Evolutionary conservation across 306 rosid species (phyloP).

Genomic region (Canavalia gladiata): DNA sequence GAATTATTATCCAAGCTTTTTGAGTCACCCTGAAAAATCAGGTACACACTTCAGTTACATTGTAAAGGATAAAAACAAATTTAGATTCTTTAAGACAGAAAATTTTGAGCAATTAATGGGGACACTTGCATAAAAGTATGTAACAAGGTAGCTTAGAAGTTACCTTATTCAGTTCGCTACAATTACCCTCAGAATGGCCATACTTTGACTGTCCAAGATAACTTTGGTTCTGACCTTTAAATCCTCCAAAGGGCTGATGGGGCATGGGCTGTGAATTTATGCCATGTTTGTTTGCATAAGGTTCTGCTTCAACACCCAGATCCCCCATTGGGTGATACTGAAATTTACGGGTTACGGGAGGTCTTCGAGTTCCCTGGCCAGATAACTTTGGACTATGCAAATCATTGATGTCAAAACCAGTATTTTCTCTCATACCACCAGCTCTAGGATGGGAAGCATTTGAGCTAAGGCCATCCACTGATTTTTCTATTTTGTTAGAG

Average conservation of each 20-base stretch:
- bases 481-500: conserved; percentile 53
- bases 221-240: conserved; percentile 63
- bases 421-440: conserved; percentile 61
- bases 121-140: conserved; percentile 34
- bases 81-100: conserved; percentile 20
- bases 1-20: conserved; percentile 63
- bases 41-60: conserved; percentile 49
- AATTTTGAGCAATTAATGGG: conserved; percentile 32
- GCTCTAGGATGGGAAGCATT: conserved; percentile 49
- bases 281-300: conserved; percentile 62
- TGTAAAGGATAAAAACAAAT: conserved; percentile 40
- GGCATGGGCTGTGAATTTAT: conserved; percentile 62
- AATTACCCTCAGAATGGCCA: conserved; percentile 60
- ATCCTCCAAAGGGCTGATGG: conserved; percentile 67
- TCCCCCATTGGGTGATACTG: conserved; percentile 97
- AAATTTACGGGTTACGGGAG: conserved; percentile 69
- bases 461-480: conserved; percentile 55
- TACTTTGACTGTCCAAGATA: conserved; percentile 66
- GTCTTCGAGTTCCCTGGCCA: conserved; percentile 66
- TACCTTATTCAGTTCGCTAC: conserved; percentile 78
- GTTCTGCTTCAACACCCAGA: conserved; percentile 65
- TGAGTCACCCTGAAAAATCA: conserved; percentile 65
- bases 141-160: conserved; percentile 37
- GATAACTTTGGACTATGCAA: conserved; percentile 61
- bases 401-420: conserved; percentile 68